Conservation (phyloP, 805 yeast species). For the Vanderwaltozyma tropicalis region DNA sequence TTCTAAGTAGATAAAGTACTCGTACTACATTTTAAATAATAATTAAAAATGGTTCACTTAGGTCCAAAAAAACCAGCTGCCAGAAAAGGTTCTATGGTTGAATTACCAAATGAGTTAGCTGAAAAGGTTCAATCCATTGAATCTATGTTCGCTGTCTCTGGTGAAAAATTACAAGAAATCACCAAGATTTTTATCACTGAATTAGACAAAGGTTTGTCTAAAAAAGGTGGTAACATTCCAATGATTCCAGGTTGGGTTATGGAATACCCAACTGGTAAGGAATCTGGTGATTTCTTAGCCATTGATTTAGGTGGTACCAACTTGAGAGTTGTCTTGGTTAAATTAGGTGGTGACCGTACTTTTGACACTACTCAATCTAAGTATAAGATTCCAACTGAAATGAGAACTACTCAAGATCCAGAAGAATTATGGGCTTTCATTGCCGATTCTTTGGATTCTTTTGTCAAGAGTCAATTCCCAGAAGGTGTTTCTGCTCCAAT, state of each 20-base stretch:
- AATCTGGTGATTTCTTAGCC: conserved; percentile 82
- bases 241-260: conserved; percentile 97
- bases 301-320: conserved; percentile 97
- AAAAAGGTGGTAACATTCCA: conserved; percentile 78
- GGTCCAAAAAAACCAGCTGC: conserved; percentile 78
- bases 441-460: conserved; percentile 67
- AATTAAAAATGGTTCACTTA: conserved; percentile 56
- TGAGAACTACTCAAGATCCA: conserved; percentile 62
- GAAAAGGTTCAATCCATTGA: too few species aligned
- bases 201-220: conserved; percentile 69
- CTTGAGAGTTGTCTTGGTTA: conserved; percentile 82
- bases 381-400: conserved; percentile 62
- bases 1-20: not conserved
- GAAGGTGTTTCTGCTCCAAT: conserved; percentile 50
- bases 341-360: conserved; percentile 69
- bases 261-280: conserved; percentile 87
- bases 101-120: conserved; percentile 49
- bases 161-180: conserved; percentile 51
- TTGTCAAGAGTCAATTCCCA: conserved; percentile 58
- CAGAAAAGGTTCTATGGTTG: conserved; percentile 60
- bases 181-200: conserved; percentile 69
- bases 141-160: conserved; percentile 48
- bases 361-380: conserved; percentile 84
- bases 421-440: conserved; percentile 80
- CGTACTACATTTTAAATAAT: not conserved